These are phyloP conservation scores for Psilocybe cyanescens DNA, from an alignment of 768 basidiomycete species.

Conservation along the genomic window DNA sequence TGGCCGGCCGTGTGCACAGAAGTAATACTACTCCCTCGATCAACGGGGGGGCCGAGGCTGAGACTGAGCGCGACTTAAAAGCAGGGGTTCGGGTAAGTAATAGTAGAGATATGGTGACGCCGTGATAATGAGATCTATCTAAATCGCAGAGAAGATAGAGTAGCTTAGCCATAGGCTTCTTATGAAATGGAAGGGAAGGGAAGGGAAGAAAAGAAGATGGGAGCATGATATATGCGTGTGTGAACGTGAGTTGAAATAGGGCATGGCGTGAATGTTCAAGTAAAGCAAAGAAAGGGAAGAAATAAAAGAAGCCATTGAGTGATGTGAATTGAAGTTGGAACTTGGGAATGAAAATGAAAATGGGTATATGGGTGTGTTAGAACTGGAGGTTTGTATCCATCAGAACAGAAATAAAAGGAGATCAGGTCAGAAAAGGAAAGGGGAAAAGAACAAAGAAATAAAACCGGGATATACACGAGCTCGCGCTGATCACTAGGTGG, in stretches of 20 bases:
- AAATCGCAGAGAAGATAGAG: no score
- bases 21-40: no score
- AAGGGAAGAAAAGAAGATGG: not conserved
- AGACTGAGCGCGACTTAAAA: no score
- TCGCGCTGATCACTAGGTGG: no score
- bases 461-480: not conserved
- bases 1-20: no score
- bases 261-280: not conserved
- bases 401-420: not conserved
- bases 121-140: no score
- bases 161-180: no score
- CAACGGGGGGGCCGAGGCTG: no score
- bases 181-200: no score
- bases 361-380: not conserved
- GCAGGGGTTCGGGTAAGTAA: no score
- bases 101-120: no score
- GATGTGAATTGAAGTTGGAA: not conserved
- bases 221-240: not conserved
- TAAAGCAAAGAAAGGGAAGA: no score
- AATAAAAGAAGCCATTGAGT: not conserved
- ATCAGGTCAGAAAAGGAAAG: not conserved
- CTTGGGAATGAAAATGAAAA: not conserved
- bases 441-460: slow-evolving; percentile 1
- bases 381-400: not conserved
- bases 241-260: not conserved